Evolutionary conservation across 768 basidiomycete species (phyloP), one percentile per base, ranked within the genome.

Genomic region (Lentinula sp.): DNA sequence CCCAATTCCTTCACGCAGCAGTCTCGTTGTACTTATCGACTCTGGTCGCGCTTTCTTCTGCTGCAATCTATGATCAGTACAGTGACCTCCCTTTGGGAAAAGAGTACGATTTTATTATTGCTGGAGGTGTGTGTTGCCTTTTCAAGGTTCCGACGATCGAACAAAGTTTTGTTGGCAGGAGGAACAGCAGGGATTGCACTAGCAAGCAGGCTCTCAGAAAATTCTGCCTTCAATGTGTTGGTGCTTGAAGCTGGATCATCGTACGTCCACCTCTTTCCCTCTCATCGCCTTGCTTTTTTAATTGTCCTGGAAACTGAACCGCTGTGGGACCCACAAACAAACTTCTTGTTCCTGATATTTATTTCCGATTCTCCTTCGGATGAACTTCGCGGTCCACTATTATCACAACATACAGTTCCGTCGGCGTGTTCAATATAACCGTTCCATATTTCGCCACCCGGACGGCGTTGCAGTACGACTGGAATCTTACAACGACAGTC

Each of bases 141-240:
- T 6, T 6, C 9, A 45, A 42, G n/a, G 16, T 13, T 20, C 8
- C 23, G 39, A 42, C 32, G 3, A 15, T 15, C 43, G 23, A 56
- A 28, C 3, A 16, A 36, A 23, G 13, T 35, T 7, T 13, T 32
- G 20, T 18, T 10, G 43, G 15, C 33, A 65, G 64, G 62, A n/a
- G 64, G 64, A 39, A 68, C 69, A 2, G 74, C 75, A 1, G 79
- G 79, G 23, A 63, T 77, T 35, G 74, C 74, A 2, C 63, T 80
- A 20, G 79, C 78, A 12, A 68, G 69, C 10, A 69, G 80, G 35
- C 68, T 81, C n/a, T 65, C 71, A 5, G 73, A 77, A 54, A 50
- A 64, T 50, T 73, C 78, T 62, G 59, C 65, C 42, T 66, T 69
- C 57, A 68, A 69, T 12, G 76, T 80, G 15, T 63, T 75, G 42